Evolutionary conservation across 148 eudicot genomes (phyloP), one percentile per base, ranked within the genome.

Genomic region (Fagopyrum tataricum): DNA sequence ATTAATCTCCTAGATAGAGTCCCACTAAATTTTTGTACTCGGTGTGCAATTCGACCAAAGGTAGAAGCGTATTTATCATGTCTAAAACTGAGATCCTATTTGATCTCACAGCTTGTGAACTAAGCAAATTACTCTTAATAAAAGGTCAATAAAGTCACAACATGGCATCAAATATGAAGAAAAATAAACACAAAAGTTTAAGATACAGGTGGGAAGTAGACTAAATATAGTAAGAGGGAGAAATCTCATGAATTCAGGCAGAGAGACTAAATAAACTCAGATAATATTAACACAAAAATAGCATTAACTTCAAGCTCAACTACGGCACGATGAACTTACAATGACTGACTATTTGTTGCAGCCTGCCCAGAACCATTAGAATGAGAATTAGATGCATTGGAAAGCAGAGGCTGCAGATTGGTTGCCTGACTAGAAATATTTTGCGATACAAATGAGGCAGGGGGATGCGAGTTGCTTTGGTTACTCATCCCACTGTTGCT

Each of bases 381-480:
- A 52, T 56, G 75, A 67, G 80, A 69, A 74, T 68, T 72, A 21
- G 74, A 18, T 59, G 78, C 82, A 73, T 67, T 82, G 23, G 76
- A 73, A 76, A 76, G 47, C 44, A 24, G 17, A n/a, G 82, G 72
- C n/a, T 79, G 77, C 80, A 82, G 88, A 69, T 72, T 82, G 81
- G 44, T 64, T 61, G 78, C 73, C 21, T 76, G 71, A 75, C 41
- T 78, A 49, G 82, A 67, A 70, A 74, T 71, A 75, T 82, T 90
- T 66, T 82, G 78, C n/a, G 85, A 81, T 64, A 47, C 71, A n/a
- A 81, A 53, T 12, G 78, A 70, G 56, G 78, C 75, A 44, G 85
- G 75, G 76, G 78, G 39, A 17, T 74, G 72, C 31, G 78, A 72
- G 71, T 73, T 81, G 43, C 70, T 73, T 51, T 77, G 84, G 58